These are phyloP conservation scores for Otatea glauca DNA, from an alignment of 176 grass and related monocot genomes.

Conservation along the genomic window DNA sequence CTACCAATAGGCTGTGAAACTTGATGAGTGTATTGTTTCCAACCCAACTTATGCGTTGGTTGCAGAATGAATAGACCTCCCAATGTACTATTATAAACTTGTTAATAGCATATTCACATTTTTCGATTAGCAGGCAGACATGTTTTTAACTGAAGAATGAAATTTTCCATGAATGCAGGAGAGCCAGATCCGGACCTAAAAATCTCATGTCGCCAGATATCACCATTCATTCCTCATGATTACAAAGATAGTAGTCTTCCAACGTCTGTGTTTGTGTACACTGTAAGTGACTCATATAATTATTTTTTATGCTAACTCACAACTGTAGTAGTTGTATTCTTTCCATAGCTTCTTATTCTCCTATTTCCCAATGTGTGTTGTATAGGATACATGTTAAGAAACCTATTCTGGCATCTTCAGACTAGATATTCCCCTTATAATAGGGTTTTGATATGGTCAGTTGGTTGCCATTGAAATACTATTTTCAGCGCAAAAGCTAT, in stretches of 20 bases:
- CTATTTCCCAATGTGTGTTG: slow-evolving; percentile 4
- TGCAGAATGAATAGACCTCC: background rate
- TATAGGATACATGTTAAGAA: background rate
- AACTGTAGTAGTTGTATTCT: background rate
- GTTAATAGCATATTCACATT: background rate
- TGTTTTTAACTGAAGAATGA: background rate
- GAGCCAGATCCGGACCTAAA: slow-evolving; percentile 99
- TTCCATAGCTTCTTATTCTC: slow-evolving; percentile 24
- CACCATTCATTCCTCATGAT: slow-evolving; percentile 98
- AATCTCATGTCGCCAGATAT: slow-evolving; percentile 99
- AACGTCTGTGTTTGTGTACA: slow-evolving; percentile 96
- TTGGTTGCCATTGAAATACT: background rate
- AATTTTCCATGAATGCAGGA: slow-evolving; percentile 54
- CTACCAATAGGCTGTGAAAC: background rate
- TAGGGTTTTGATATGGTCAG: slow-evolving; percentile 25
- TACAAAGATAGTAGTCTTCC: slow-evolving; percentile 98
- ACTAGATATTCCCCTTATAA: background rate
- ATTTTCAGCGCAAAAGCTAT: background rate
- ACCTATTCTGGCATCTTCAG: background rate
- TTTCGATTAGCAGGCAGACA: background rate
- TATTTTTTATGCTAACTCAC: slow-evolving; percentile 19
- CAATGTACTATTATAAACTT: slow-evolving; percentile 6
- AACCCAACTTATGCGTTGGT: slow-evolving; percentile 2
- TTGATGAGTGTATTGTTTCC: slow-evolving; percentile 25
- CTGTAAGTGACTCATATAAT: slow-evolving; percentile 55